Evolutionary conservation across 2,329 filamentous ascomycete species (phyloP).

Genomic region (Cercospora citrullina): DNA sequence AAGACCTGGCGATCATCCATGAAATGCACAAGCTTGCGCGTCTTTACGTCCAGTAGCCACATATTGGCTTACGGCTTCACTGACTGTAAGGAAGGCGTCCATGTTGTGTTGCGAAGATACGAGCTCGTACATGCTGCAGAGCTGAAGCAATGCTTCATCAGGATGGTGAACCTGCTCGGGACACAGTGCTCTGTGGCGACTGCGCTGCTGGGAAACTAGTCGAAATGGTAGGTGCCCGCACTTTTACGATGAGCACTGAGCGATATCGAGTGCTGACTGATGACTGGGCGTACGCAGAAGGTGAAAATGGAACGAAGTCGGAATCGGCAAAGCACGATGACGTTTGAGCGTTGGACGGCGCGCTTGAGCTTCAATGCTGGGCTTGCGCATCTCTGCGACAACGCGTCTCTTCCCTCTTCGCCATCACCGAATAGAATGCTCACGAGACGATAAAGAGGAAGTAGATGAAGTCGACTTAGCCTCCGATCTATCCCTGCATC

Average conservation of each 20-base stretch:
- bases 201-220: background rate
- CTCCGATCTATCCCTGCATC: background rate
- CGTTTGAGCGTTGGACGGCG: background rate
- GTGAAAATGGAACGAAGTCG: background rate
- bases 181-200: background rate
- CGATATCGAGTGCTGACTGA: background rate
- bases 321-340: slow-evolving; percentile 3
- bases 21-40: slow-evolving; percentile 17
- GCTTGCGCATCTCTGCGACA: background rate
- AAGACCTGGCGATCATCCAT: slow-evolving; percentile 16
- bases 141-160: background rate
- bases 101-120: background rate
- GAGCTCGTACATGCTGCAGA: background rate
- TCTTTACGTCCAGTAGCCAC: slow-evolving; percentile 21
- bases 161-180: background rate
- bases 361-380: slow-evolving; percentile 1
- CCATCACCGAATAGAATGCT: background rate
- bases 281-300: background rate
- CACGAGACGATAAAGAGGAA: background rate
- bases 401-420: background rate
- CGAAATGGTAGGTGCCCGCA: background rate
- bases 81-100: background rate
- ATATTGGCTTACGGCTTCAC: slow-evolving; percentile 9
- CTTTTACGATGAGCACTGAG: background rate
- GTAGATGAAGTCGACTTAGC: background rate